These are phyloP conservation scores for Allomyces macrogynus DNA, from an alignment of 192 early-diverging fungal genomes.

Conservation along the genomic window DNA sequence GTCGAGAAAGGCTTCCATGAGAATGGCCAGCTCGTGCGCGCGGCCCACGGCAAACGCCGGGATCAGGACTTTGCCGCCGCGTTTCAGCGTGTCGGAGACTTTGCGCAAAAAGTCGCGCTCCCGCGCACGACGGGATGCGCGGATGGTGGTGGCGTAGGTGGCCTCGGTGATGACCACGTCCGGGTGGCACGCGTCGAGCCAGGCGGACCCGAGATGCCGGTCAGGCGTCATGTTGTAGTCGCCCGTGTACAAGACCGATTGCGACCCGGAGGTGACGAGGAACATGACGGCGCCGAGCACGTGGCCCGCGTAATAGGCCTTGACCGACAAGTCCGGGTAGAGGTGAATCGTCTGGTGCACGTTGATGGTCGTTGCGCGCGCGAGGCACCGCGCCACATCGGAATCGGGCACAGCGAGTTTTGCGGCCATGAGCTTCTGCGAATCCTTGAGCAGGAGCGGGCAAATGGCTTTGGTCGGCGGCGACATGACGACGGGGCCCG, in stretches of 20 bases:
- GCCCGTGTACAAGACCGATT: conserved; percentile 67
- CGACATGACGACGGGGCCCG: conserved; percentile 96
- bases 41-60: conserved; percentile 96
- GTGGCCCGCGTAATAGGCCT: conserved; percentile 94
- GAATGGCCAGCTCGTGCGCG: conserved; percentile 90
- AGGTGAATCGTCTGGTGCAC: conserved; percentile 67
- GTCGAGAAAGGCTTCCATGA: conserved; percentile 90
- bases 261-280: conserved; percentile 49
- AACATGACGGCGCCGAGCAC: conserved; percentile 99
- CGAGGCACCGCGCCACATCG: conserved; percentile 1
- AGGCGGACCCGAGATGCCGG: conserved; percentile 80
- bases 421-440: conserved; percentile 81
- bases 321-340: conserved; percentile 63
- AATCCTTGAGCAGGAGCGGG: conserved; percentile 82
- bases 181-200: conserved; percentile 82
- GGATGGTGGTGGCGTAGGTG: conserved; percentile 90
- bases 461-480: conserved; percentile 89
- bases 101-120: conserved; percentile 87
- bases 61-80: conserved; percentile 77
- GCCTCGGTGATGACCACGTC: conserved; percentile 90
- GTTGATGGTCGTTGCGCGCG: not conserved
- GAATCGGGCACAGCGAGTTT: conserved; percentile 10
- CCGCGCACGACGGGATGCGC: conserved; percentile 76
- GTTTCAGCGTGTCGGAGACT: conserved; percentile 51
- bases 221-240: conserved; percentile 85